phyloP scores from a whole-genome alignment of 257 asterid species.

The Datura wrightii region DNA sequence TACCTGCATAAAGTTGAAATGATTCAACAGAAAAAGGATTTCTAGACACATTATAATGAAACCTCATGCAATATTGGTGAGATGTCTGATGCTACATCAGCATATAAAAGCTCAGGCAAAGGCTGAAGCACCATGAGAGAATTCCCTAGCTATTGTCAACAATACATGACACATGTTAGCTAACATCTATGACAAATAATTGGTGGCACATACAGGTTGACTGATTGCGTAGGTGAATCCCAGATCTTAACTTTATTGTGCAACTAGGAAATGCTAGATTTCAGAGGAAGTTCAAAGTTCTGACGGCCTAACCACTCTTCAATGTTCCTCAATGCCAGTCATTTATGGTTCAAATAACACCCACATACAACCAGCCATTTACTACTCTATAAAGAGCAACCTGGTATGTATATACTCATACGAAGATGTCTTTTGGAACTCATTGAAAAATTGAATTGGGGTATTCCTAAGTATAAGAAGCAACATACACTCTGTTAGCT shows the following conservation, averaged over 20 bases:
- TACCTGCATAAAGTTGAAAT: conserved; percentile 56
- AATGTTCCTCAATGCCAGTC: not conserved
- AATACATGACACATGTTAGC: conserved; percentile 24
- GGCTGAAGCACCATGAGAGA: conserved; percentile 20
- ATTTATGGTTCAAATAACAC: not conserved
- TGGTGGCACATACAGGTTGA: not conserved
- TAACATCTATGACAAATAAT: conserved; percentile 16
- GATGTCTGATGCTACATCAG: not conserved
- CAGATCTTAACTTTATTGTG: not conserved
- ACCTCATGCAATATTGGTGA: not conserved
- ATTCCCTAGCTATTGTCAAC: conserved; percentile 9
- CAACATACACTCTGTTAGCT: conserved; percentile 83
- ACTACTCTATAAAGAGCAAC: not conserved
- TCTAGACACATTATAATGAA: not conserved
- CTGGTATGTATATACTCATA: not conserved
- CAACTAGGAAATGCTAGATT: conserved; percentile 14
- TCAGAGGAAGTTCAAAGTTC: conserved; percentile 13
- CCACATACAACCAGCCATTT: not conserved
- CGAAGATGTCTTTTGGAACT: conserved; percentile 11
- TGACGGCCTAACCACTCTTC: not conserved
- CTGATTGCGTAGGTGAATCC: not conserved
- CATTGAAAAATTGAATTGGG: not conserved
- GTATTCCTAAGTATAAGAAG: conserved; percentile 27
- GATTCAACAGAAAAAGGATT: not conserved
- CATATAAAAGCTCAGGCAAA: conserved; percentile 8